These are phyloP conservation scores for Talinum fruticosum DNA, from an alignment of 148 eudicot species.

Conservation along the genomic window DNA sequence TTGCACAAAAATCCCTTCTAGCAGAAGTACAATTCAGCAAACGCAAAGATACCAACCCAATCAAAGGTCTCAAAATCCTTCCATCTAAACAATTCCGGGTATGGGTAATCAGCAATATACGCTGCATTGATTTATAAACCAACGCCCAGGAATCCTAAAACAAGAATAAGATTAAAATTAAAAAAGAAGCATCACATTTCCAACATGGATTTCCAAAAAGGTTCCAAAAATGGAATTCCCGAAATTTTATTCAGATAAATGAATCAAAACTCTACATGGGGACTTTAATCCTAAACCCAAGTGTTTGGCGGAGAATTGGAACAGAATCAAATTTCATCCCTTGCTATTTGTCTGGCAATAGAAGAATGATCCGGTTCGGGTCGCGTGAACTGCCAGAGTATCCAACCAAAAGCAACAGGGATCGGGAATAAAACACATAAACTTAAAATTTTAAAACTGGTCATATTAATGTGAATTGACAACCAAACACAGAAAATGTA, in stretches of 20 bases:
- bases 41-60: not conserved
- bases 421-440: too few relatives aligned
- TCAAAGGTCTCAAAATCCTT: constrained; percentile 11
- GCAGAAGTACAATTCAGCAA: constrained; percentile 3
- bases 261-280: too few relatives aligned
- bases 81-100: constrained; percentile 14
- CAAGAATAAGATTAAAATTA: not conserved
- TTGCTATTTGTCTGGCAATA: too few relatives aligned
- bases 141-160: not conserved
- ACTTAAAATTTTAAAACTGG: too few relatives aligned
- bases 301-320: too few relatives aligned
- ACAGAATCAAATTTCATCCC: too few relatives aligned
- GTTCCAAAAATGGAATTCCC: not conserved
- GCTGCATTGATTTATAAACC: constrained; percentile 12
- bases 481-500: too few relatives aligned
- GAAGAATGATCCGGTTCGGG: too few relatives aligned
- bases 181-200: not conserved
- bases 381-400: too few relatives aligned
- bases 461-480: too few relatives aligned
- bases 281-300: too few relatives aligned
- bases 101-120: constrained; percentile 14
- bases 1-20: constrained; percentile 14
- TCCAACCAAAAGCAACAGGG: too few relatives aligned
- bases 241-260: not conserved
- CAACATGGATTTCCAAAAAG: not conserved